phyloP scores from a whole-genome alignment of 257 asterid species.

The Solanum virginianum region DNA sequence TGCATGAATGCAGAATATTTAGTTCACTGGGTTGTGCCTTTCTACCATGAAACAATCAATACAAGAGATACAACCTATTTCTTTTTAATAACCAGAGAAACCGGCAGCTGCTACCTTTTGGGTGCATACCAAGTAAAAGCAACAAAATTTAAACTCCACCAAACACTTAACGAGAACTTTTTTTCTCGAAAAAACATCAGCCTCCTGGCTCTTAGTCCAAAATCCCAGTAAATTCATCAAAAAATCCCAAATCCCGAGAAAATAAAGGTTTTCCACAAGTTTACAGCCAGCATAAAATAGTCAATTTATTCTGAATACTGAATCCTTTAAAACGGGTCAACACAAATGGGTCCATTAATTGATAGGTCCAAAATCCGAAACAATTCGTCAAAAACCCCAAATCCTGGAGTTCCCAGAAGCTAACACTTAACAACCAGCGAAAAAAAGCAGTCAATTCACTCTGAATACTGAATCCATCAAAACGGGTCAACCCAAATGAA shows the following conservation, averaged over 20 bases:
- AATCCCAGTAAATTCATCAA: neutral
- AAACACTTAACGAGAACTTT: neutral
- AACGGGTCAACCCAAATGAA: neutral
- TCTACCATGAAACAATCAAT: neutral
- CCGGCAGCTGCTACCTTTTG: too few species aligned
- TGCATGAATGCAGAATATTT: neutral
- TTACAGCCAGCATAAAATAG: neutral
- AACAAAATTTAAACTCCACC: neutral
- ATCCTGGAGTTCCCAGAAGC: neutral
- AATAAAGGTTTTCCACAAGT: neutral
- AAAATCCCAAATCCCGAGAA: neutral
- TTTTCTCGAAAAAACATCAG: neutral
- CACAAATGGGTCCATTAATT: neutral
- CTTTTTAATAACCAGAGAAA: too few species aligned
- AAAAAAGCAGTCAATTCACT: neutral
- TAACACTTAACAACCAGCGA: neutral
- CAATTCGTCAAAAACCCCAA: neutral
- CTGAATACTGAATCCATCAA: neutral
- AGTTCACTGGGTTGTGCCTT: neutral
- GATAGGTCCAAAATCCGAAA: neutral
- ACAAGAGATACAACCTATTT: too few species aligned
- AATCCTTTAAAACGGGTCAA: neutral
- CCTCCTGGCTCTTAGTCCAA: neutral
- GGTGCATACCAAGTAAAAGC: neutral
- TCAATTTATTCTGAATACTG: neutral